Percentiles rank a stretch among this genome's conserved stretches.
Conservation (phyloP, 2,329 filamentous ascomycete genomes). For the Myriosclerotinia curreyana region DNA sequence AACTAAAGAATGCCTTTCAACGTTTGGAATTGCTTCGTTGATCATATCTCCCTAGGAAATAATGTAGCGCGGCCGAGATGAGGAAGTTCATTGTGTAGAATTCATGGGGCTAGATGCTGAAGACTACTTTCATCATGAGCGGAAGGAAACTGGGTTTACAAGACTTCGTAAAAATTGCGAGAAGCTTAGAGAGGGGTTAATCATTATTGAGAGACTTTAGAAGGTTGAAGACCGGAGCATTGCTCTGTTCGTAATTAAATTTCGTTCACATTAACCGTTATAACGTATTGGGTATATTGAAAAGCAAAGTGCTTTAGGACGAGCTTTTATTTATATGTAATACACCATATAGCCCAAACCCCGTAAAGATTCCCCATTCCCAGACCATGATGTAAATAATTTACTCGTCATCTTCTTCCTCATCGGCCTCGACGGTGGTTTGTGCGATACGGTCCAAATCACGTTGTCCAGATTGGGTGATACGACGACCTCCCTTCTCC, state of each 20-base stretch:
- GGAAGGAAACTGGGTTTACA: background rate
- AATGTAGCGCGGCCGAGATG: background rate
- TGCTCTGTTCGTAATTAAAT: background rate
- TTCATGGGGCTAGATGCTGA: background rate
- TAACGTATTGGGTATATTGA: conserved; percentile 21
- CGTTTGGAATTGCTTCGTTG: background rate
- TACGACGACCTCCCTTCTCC: conserved; percentile 97
- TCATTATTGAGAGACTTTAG: background rate
- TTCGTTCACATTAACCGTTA: conserved; percentile 9
- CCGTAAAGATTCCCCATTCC: conserved; percentile 28
- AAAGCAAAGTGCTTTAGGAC: conserved; percentile 20
- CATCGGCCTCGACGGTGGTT: conserved; percentile 71
- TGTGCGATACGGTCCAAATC: conserved; percentile 96
- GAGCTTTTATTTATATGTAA: conserved; percentile 22
- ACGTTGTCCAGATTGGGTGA: conserved; percentile 97
- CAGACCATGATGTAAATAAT: conserved; percentile 34
- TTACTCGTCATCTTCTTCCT: conserved; percentile 69
- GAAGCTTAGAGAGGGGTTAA: too few species aligned
- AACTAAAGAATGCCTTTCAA: background rate
- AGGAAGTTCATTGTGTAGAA: too few species aligned
- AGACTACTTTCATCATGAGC: background rate
- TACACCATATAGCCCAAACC: conserved; percentile 29
- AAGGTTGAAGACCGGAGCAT: background rate
- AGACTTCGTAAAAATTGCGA: background rate
- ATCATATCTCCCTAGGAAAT: background rate